Evolutionary conservation across 2,329 filamentous ascomycete genomes (phyloP).

Genomic region (Dothistroma pini): DNA sequence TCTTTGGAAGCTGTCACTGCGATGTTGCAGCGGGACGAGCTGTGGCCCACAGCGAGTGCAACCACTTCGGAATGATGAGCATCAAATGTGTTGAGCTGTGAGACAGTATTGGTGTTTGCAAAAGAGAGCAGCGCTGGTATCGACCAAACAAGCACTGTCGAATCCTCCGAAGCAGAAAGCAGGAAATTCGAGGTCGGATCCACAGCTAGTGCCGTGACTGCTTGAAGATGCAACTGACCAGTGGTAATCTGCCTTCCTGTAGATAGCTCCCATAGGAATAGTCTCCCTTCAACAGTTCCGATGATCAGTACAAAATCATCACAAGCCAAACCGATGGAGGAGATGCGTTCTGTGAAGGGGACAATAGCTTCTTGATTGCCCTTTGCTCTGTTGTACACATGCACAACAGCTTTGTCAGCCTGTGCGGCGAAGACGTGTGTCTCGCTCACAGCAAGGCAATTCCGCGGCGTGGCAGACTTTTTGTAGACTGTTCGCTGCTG

Average conservation of each 20-base stretch:
- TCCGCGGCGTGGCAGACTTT: slow-evolving; percentile 78
- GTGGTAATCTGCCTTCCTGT: slow-evolving; percentile 75
- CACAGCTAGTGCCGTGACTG: slow-evolving; percentile 70
- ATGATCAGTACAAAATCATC: slow-evolving; percentile 66
- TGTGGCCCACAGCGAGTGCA: slow-evolving; percentile 59
- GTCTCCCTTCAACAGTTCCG: slow-evolving; percentile 77
- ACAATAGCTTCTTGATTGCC: slow-evolving; percentile 86
- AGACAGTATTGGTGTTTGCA: slow-evolving; percentile 53
- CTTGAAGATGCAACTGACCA: slow-evolving; percentile 72
- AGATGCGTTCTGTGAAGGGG: slow-evolving; percentile 82
- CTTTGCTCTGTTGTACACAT: slow-evolving; percentile 82
- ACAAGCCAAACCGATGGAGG: slow-evolving; percentile 68
- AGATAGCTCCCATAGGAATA: slow-evolving; percentile 87
- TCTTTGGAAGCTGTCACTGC: slow-evolving; percentile 81
- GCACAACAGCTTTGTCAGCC: slow-evolving; percentile 83
- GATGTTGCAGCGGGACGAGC: slow-evolving; percentile 70
- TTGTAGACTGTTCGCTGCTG: slow-evolving; percentile 78
- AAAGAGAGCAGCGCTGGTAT: slow-evolving; percentile 69
- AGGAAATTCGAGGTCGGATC: slow-evolving; percentile 68
- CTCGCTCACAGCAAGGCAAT: slow-evolving; percentile 74
- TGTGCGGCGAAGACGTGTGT: slow-evolving; percentile 91
- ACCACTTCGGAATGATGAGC: slow-evolving; percentile 74
- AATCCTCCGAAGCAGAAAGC: slow-evolving; percentile 77
- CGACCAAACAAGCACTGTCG: slow-evolving; percentile 90
- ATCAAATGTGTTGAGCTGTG: slow-evolving; percentile 73